Conservation (phyloP, 345 rosid genomes). For the Hibiscus trionum region DNA sequence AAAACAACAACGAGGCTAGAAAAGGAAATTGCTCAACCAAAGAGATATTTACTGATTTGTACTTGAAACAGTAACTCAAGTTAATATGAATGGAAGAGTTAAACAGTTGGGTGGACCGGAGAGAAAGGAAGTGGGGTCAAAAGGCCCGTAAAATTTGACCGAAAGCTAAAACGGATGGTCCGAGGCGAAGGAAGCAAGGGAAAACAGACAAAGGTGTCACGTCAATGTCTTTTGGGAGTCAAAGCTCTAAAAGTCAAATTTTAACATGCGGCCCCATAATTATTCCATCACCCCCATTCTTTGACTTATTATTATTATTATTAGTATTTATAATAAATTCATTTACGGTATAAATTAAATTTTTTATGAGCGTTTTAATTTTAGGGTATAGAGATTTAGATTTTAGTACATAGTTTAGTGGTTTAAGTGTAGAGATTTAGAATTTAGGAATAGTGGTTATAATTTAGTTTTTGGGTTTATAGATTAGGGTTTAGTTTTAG, state of each 20-base stretch:
- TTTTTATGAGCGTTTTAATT: no score
- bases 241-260: neutral
- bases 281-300: neutral
- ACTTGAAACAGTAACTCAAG: no score
- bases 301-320: no score
- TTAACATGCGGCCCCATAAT: neutral
- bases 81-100: neutral
- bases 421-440: no score
- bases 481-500: no score
- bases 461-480: no score
- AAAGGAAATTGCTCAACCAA: neutral
- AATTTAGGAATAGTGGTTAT: no score
- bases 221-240: neutral
- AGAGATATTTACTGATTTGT: no score
- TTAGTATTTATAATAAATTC: no score
- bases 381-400: no score
- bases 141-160: neutral
- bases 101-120: neutral
- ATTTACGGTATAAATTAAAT: no score
- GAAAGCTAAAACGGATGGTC: neutral
- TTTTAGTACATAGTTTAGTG: no score
- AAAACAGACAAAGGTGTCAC: neutral
- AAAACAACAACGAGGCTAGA: neutral
- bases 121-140: neutral
- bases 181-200: neutral